phyloP scores from a whole-genome alignment of 2,329 filamentous ascomycete species.

The Fusarium buxicola region DNA sequence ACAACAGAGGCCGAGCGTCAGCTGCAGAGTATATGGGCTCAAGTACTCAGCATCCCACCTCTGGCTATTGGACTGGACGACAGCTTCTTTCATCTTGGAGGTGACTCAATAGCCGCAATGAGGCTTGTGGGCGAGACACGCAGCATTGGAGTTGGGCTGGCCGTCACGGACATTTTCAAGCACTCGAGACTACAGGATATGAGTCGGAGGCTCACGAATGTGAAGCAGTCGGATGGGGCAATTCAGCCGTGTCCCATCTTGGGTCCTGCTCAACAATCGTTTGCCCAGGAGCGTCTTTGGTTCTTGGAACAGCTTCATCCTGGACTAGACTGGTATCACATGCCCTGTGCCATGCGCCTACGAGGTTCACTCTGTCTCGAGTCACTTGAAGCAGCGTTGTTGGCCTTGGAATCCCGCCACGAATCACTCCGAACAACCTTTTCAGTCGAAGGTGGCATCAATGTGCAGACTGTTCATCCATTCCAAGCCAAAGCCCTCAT shows the following conservation, averaged over 20 bases:
- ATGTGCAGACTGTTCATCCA: neutral
- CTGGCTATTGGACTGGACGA: constrained; percentile 55
- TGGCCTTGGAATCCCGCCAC: constrained; percentile 34
- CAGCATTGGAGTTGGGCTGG: neutral
- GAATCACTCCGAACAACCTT: constrained; percentile 34
- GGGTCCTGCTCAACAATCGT: constrained; percentile 29
- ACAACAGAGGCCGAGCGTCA: constrained; percentile 24
- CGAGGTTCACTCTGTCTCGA: constrained; percentile 18
- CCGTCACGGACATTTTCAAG: no score
- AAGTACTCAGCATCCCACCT: constrained; percentile 49
- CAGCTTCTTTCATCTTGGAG: constrained; percentile 62
- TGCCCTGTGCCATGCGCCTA: constrained; percentile 23
- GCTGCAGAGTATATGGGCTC: constrained; percentile 53
- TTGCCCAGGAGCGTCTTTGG: constrained; percentile 35
- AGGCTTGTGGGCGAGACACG: constrained; percentile 50
- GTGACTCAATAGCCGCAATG: constrained; percentile 64
- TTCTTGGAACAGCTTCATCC: constrained; percentile 37
- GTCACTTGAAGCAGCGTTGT: constrained; percentile 14
- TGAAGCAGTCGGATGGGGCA: no score
- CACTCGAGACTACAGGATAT: no score
- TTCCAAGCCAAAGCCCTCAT: no score
- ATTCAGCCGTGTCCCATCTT: no score
- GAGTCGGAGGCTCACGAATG: no score
- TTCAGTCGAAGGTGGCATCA: no score
- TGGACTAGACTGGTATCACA: constrained; percentile 24